Conservation (phyloP, 2,329 filamentous ascomycete genomes). For the Aureobasidium melanogenum region DNA sequence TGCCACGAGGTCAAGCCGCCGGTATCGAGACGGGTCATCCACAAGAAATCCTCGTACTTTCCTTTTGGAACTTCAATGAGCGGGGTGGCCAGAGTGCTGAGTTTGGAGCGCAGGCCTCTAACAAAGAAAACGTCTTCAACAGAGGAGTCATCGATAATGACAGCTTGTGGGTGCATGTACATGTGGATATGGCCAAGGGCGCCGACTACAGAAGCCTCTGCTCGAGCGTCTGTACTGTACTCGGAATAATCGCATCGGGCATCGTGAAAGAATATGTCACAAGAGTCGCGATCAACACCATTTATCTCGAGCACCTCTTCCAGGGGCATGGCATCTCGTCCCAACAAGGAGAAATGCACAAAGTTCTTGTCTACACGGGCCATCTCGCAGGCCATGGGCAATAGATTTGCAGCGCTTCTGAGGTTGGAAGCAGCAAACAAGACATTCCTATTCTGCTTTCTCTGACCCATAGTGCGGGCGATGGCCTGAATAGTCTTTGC, state of each 20-base stretch:
- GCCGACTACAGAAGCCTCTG: constrained; percentile 54
- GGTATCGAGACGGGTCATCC: constrained; percentile 71
- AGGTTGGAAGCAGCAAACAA: constrained; percentile 71
- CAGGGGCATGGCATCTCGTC: constrained; percentile 60
- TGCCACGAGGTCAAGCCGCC: constrained; percentile 69
- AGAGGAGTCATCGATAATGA: constrained; percentile 60
- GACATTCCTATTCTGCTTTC: constrained; percentile 56
- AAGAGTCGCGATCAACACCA: constrained; percentile 59
- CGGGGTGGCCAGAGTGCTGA: constrained; percentile 45
- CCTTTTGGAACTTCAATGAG: constrained; percentile 66
- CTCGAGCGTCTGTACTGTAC: constrained; percentile 60
- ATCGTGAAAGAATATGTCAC: constrained; percentile 61
- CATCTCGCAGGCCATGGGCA: constrained; percentile 87
- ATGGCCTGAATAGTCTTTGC: constrained; percentile 54
- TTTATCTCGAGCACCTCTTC: constrained; percentile 67
- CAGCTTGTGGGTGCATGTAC: constrained; percentile 68
- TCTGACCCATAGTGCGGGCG: constrained; percentile 43
- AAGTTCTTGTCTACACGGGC: constrained; percentile 56
- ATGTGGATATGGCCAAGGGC: constrained; percentile 63
- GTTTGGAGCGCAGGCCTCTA: constrained; percentile 48
- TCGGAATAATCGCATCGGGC: constrained; percentile 65
- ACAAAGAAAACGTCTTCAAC: constrained; percentile 63
- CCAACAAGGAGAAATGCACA: constrained; percentile 76
- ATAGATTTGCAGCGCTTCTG: constrained; percentile 59
- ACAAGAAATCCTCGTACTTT: constrained; percentile 56